phyloP scores from a whole-genome alignment of 202 grass and related monocot genomes.

The Thinopyrum obtusiflorum region DNA sequence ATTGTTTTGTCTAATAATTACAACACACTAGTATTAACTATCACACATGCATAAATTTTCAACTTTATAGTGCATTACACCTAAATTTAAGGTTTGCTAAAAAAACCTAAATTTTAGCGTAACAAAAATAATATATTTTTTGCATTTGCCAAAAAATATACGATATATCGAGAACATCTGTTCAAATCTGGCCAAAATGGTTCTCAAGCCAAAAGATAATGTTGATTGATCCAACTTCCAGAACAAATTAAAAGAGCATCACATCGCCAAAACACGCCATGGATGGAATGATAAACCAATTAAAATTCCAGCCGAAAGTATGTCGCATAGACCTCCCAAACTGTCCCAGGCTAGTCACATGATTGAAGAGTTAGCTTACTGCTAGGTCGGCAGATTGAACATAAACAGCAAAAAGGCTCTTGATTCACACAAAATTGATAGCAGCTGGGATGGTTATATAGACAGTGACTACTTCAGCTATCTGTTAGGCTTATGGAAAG shows the following conservation, averaged over 20 bases:
- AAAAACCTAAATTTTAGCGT: too few species aligned
- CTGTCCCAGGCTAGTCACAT: slow-evolving; percentile 4
- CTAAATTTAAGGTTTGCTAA: too few species aligned
- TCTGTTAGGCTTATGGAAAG: slow-evolving; percentile 3
- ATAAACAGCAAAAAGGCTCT: background rate
- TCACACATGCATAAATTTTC: too few species aligned
- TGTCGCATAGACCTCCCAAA: background rate
- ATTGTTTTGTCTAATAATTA: too few species aligned
- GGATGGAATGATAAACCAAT: slow-evolving; percentile 23
- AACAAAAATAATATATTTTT: too few species aligned
- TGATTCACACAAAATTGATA: background rate
- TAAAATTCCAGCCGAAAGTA: slow-evolving; percentile 33
- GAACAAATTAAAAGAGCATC: background rate
- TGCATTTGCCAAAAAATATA: too few species aligned
- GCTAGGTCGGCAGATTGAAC: slow-evolving; percentile 22
- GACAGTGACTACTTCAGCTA: background rate
- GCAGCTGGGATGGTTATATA: background rate
- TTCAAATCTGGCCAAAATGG: too few species aligned
- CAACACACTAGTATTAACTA: too few species aligned
- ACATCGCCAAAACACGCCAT: slow-evolving; percentile 1
- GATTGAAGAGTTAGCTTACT: slow-evolving; percentile 17
- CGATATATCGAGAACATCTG: too few species aligned
- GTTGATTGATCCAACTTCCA: slow-evolving; percentile 7
- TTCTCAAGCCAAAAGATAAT: background rate
- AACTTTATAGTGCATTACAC: too few species aligned